A percentile compares a stretch with the other conserved stretches of the same genome.
These are phyloP conservation scores for Myxozyma vanderwaltii DNA, from an alignment of 805 yeast genomes.

Conservation along the genomic window DNA sequence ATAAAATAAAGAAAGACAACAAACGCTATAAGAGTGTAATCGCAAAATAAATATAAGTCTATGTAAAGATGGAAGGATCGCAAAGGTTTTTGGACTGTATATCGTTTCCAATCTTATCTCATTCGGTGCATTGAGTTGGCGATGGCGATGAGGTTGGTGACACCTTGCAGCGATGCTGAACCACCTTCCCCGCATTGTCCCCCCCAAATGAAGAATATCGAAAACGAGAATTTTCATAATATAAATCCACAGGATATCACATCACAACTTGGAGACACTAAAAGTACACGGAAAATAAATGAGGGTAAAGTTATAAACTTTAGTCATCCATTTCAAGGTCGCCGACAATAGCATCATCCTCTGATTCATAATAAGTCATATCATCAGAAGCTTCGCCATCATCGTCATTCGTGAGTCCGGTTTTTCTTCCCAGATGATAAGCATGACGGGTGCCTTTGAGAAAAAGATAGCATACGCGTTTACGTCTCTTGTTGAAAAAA, in stretches of 20 bases:
- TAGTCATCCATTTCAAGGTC: slow-evolving; percentile 46
- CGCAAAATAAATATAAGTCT: no score
- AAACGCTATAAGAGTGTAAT: no score
- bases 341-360: slow-evolving; percentile 45
- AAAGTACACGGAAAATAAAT: neutral
- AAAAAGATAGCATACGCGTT: slow-evolving; percentile 85
- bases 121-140: neutral
- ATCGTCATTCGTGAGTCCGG: slow-evolving; percentile 40
- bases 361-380: slow-evolving; percentile 17
- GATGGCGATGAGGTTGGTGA: slow-evolving; percentile 8
- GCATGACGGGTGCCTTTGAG: slow-evolving; percentile 56
- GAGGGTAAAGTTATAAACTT: neutral
- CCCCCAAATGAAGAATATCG: neutral
- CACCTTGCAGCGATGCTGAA: neutral
- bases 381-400: slow-evolving; percentile 38
- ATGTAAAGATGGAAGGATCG: no score
- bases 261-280: neutral
- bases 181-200: neutral
- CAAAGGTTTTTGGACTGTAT: neutral
- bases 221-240: neutral
- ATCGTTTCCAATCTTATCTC: neutral
- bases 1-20: no score
- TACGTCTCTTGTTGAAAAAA: slow-evolving; percentile 84
- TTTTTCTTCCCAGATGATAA: slow-evolving; percentile 45
- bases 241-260: neutral